Conservation (phyloP, 2,329 filamentous ascomycete species). For the Botryotinia narcissicola region DNA sequence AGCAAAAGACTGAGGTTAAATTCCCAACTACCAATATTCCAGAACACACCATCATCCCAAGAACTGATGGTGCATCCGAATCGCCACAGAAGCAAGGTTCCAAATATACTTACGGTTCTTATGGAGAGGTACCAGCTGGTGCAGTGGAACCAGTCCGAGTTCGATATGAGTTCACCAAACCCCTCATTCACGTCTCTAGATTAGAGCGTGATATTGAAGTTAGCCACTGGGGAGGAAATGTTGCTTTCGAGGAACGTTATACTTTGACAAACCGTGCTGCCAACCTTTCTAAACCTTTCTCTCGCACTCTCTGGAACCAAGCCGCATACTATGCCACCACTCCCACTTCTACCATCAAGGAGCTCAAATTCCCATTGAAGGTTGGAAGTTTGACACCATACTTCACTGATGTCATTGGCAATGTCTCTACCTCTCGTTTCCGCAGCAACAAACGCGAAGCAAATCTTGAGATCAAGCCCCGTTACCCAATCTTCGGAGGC, state of each 20-base stretch:
- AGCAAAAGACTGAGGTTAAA: slow-evolving; percentile 98
- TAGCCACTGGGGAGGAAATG: slow-evolving; percentile 96
- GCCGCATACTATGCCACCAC: slow-evolving; percentile 68
- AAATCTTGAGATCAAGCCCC: slow-evolving; percentile 84
- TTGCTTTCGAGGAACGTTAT: slow-evolving; percentile 93
- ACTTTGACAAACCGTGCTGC: slow-evolving; percentile 84
- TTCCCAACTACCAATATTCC: slow-evolving; percentile 74
- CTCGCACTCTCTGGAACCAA: slow-evolving; percentile 72
- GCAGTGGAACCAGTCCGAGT: slow-evolving; percentile 70
- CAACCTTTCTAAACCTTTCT: slow-evolving; percentile 69
- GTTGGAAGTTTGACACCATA: slow-evolving; percentile 83
- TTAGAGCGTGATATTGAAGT: slow-evolving; percentile 92
- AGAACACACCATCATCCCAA: slow-evolving; percentile 76
- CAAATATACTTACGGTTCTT: slow-evolving; percentile 88
- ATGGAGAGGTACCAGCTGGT: slow-evolving; percentile 76
- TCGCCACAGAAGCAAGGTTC: slow-evolving; percentile 78
- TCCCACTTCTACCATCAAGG: slow-evolving; percentile 74
- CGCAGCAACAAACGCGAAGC: slow-evolving; percentile 73
- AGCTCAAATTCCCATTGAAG: slow-evolving; percentile 75
- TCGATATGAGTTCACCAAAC: slow-evolving; percentile 94
- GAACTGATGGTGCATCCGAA: slow-evolving; percentile 54
- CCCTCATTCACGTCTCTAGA: slow-evolving; percentile 72
- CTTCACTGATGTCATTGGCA: slow-evolving; percentile 94
- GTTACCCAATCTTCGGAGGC: slow-evolving; percentile 93
- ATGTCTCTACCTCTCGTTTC: slow-evolving; percentile 92